Conservation (phyloP, 2,329 filamentous ascomycete genomes). For the Tympanopsis confertula region DNA sequence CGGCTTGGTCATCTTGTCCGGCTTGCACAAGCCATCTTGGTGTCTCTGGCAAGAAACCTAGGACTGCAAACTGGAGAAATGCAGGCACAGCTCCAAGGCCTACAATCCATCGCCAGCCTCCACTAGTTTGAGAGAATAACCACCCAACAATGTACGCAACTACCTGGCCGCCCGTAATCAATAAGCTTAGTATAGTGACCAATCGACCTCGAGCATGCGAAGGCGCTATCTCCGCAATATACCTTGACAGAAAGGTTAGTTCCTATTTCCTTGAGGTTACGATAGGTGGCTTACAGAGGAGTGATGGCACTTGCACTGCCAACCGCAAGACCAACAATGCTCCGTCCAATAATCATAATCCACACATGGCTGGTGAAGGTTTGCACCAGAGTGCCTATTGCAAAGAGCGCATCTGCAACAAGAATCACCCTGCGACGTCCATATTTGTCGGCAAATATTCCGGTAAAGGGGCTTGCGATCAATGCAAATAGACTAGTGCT, state of each 20-base stretch:
- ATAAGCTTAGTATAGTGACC: not conserved
- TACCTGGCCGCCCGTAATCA: not conserved
- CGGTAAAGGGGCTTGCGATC: constrained; percentile 39
- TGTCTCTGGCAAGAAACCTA: not conserved
- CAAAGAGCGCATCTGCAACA: constrained; percentile 29
- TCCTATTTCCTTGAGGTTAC: not conserved
- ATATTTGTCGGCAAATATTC: constrained; percentile 33
- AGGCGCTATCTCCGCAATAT: not conserved
- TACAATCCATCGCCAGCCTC: constrained; percentile 1
- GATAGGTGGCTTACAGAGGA: not conserved
- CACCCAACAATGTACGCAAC: constrained; percentile 1
- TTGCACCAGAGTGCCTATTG: constrained; percentile 27
- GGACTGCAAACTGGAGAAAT: not conserved
- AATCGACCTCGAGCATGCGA: not conserved
- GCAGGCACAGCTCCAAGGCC: not conserved
- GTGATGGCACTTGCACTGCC: constrained; percentile 17
- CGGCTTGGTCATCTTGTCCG: not conserved
- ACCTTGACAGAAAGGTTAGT: not conserved
- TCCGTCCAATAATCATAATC: constrained; percentile 30
- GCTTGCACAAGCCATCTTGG: not conserved
- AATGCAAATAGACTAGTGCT: constrained; percentile 45
- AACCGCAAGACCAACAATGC: constrained; percentile 31
- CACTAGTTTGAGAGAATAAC: constrained; percentile 10
- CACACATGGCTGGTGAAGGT: constrained; percentile 23
- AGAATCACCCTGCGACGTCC: constrained; percentile 33